Conservation (phyloP, 441 rosid species). For the Adansonia madagascariensis region DNA sequence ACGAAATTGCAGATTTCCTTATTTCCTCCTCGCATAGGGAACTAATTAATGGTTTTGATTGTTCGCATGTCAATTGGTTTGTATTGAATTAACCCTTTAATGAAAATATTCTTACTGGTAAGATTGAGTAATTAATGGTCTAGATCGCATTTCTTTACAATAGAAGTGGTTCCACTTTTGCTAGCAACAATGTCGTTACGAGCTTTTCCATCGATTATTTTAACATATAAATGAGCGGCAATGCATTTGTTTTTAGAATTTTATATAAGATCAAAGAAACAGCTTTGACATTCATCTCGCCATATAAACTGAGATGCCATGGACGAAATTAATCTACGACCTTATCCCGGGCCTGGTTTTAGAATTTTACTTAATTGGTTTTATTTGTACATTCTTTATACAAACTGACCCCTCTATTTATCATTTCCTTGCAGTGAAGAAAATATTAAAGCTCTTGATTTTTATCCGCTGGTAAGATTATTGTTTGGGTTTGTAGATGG, state of each 20-base stretch:
- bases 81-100: too few species aligned
- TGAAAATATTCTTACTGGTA: too few species aligned
- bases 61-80: too few species aligned
- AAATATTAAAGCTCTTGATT: background rate
- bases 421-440: background rate
- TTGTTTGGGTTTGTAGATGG: slow-evolving; percentile 57
- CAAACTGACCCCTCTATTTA: background rate
- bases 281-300: background rate
- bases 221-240: too few species aligned
- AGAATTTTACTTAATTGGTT: background rate
- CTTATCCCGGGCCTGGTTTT: background rate
- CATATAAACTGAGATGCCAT: background rate
- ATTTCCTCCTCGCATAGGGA: too few species aligned
- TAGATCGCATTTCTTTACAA: too few species aligned
- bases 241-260: background rate
- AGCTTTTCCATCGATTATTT: too few species aligned
- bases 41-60: too few species aligned
- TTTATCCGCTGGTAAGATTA: background rate
- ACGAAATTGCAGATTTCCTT: too few species aligned
- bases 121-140: too few species aligned
- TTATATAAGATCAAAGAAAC: background rate
- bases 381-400: background rate
- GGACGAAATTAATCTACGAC: background rate
- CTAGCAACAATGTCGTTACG: too few species aligned
- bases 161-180: too few species aligned